Percentiles rank a stretch among this genome's conserved stretches.
Evolutionary conservation across 345 rosid species (phyloP).

Genomic region (Lepidium africanum): DNA sequence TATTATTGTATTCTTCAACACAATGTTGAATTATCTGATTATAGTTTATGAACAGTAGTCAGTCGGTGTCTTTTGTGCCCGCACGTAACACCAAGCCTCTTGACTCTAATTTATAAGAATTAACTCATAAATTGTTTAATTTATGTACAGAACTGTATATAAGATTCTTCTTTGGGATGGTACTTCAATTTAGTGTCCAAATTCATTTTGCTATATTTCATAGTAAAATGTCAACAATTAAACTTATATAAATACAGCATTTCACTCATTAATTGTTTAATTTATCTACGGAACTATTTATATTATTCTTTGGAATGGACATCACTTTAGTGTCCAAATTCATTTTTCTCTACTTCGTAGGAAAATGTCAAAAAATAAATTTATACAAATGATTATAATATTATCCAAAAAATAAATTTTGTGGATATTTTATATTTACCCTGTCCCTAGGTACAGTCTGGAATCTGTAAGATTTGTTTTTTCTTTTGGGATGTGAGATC

Average conservation of each 20-base stretch:
- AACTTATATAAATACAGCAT: too few species aligned
- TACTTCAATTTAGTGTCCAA: constrained; percentile 11
- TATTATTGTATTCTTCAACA: neutral
- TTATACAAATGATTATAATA: neutral
- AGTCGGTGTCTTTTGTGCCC: constrained; percentile 20
- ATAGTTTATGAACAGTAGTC: constrained; percentile 3
- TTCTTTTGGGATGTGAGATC: too few species aligned
- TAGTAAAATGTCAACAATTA: neutral
- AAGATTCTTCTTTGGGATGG: constrained; percentile 9
- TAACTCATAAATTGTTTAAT: constrained; percentile 3
- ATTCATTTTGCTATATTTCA: neutral
- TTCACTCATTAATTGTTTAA: constrained; percentile 5
- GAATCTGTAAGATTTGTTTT: neutral
- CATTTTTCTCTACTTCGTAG: neutral
- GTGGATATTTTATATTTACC: neutral
- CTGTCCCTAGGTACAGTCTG: neutral
- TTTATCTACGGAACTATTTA: neutral
- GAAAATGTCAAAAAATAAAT: neutral
- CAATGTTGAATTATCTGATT: neutral
- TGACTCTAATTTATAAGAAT: neutral
- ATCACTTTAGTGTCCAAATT: constrained; percentile 16
- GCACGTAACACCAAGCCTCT: constrained; percentile 14
- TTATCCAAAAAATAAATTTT: neutral
- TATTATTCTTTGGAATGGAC: neutral
- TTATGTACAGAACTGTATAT: neutral